Conservation (phyloP, 495 filamentous ascomycete genomes). For the Penicillium chermesinum region DNA sequence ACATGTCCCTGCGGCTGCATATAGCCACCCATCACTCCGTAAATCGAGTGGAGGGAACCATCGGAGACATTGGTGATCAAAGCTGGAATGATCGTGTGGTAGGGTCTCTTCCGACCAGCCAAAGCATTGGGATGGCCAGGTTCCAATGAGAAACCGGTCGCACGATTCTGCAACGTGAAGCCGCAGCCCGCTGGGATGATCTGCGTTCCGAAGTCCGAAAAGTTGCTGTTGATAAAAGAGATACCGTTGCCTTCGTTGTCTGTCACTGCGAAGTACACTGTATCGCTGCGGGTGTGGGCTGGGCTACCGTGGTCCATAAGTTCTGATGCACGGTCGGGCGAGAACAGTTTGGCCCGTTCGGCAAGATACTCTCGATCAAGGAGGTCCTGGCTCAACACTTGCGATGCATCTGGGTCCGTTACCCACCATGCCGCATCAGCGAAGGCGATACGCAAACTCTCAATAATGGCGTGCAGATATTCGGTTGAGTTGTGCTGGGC, state of each 20-base stretch:
- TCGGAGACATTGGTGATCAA: slow-evolving; percentile 75
- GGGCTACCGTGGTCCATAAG: slow-evolving; percentile 59
- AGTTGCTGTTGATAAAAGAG: slow-evolving; percentile 96
- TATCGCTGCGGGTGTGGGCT: slow-evolving; percentile 72
- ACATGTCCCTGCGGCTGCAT: slow-evolving; percentile 99
- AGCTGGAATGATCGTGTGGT: slow-evolving; percentile 96
- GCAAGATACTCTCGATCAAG: slow-evolving; percentile 60
- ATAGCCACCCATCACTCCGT: slow-evolving; percentile 96
- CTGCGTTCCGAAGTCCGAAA: slow-evolving; percentile 79
- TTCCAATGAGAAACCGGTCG: slow-evolving; percentile 69
- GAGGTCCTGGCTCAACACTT: slow-evolving; percentile 60
- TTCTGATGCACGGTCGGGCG: slow-evolving; percentile 51
- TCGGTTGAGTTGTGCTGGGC: slow-evolving; percentile 68
- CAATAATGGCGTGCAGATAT: slow-evolving; percentile 88
- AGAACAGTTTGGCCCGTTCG: slow-evolving; percentile 65
- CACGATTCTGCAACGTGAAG: slow-evolving; percentile 95
- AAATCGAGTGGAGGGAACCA: slow-evolving; percentile 70
- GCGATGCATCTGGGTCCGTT: slow-evolving; percentile 66
- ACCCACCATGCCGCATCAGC: slow-evolving; percentile 88
- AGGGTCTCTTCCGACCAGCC: slow-evolving; percentile 81
- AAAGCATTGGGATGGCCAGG: slow-evolving; percentile 69
- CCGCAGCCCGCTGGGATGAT: slow-evolving; percentile 81
- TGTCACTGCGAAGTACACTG: slow-evolving; percentile 85
- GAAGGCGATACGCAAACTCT: slow-evolving; percentile 87
- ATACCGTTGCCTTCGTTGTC: slow-evolving; percentile 82